Percentiles rank a stretch among this genome's conserved stretches.
phyloP scores from a whole-genome alignment of 305 asterid species.

The Fraxinus baroniana region DNA sequence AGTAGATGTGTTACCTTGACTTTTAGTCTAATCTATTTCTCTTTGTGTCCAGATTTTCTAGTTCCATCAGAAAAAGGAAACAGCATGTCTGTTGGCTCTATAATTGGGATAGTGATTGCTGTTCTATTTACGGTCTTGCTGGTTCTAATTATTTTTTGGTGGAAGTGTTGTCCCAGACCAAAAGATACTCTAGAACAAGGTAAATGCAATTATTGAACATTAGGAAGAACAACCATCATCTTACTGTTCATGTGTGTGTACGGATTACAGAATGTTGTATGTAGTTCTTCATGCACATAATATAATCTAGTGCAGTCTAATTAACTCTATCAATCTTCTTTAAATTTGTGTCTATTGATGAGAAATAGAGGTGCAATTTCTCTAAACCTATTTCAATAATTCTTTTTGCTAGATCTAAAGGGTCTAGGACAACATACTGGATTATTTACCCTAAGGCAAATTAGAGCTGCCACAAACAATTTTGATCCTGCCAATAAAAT shows the following conservation, averaged over 20 bases:
- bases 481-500: constrained; percentile 67
- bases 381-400: neutral
- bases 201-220: neutral
- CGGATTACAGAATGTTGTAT: too few relatives aligned
- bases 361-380: neutral
- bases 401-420: constrained; percentile 39
- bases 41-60: constrained; percentile 14
- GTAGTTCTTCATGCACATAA: neutral
- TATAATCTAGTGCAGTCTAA: neutral
- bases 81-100: constrained; percentile 2
- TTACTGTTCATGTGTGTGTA: neutral
- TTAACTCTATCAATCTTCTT: neutral
- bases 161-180: neutral
- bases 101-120: neutral
- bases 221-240: neutral
- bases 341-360: neutral
- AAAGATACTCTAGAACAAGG: neutral
- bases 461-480: constrained; percentile 68
- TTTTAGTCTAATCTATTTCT: neutral
- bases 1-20: neutral
- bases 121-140: neutral
- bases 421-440: constrained; percentile 58
- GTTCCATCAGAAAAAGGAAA: neutral
- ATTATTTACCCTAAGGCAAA: constrained; percentile 56
- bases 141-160: neutral